Base-by-base conservation (phyloP, 2,329 filamentous ascomycete genomes). In the Botrytis pseudocinerea region DNA sequence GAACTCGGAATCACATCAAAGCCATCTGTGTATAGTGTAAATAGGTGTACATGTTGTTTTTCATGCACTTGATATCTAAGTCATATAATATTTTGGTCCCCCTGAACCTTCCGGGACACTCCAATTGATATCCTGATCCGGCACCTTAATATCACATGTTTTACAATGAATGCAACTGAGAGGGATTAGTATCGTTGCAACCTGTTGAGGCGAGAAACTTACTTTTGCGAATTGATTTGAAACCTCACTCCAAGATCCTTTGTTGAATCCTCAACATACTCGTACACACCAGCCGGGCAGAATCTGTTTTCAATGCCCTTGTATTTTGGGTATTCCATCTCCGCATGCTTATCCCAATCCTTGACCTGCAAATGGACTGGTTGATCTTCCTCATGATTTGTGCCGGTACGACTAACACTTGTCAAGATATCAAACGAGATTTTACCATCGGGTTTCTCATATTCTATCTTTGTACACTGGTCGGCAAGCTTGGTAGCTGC, bases 131-230 rank as follows among this genome's bases (percentile, higher is more conserved):
- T 98, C 96, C 75, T 99, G 96, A 75, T 91, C 89, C 12, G 96
- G 96, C 25, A 94, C 95, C 85, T 99, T 99, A 85, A 99, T 99
- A 83, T 99, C 96, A 82, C 96, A 99, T 22, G 96, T 99, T 88
- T 99, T 99, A 88, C 96, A 99, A 84, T 99, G 96, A 77, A 99
- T 97, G 82, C 96, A 99, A 84, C 95, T 97, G 78, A 78, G 28
- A 84, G 6, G n/a, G 70, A 74, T 70, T 44, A 68, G 68, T 48
- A 72, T 73, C 2, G 51, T 25, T 32, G 22, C 7, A 8, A 28
- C 14, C 35, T 22, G 32, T 16, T 54, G 69, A 60, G 66, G 44
- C 57, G 35, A 48, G 8, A 42, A 48, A 90, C 93, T 89, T 87
- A 97, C 94, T 98, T 98, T 83, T 98, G 95, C 66, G 95, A 85